Conservation (phyloP, 2,329 filamentous ascomycete genomes). For the Ophiocordyceps camponoti-saundersi region DNA sequence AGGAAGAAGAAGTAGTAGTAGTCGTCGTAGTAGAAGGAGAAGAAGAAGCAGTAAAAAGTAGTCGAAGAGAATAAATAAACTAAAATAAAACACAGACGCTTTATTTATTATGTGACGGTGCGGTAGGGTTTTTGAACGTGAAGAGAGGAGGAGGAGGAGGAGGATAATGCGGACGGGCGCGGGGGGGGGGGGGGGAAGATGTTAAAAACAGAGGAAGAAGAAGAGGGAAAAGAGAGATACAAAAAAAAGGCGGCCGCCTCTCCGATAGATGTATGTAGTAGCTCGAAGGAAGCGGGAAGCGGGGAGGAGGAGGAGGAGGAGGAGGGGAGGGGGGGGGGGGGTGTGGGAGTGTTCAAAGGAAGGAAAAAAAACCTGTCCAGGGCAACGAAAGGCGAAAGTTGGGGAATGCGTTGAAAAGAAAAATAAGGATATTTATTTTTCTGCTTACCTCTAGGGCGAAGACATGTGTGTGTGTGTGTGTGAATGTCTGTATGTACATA, state of each 20-base stretch:
- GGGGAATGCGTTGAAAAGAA: slow-evolving; percentile 5
- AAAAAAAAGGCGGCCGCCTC: background rate
- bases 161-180: background rate
- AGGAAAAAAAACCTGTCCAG: background rate
- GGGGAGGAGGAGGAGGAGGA: too few species aligned
- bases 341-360: background rate
- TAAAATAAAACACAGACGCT: background rate
- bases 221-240: background rate
- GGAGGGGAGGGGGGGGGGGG: too few species aligned
- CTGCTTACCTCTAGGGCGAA: slow-evolving; percentile 10
- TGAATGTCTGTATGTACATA: too few species aligned
- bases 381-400: background rate
- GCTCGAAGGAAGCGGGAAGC: too few species aligned
- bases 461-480: too few species aligned
- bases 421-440: slow-evolving; percentile 7
- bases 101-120: background rate
- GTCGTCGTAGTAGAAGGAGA: too few species aligned
- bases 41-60: too few species aligned
- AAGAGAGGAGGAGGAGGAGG: background rate
- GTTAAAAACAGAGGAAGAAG: background rate
- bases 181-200: background rate
- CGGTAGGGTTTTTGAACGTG: background rate
- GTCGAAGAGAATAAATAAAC: too few species aligned
- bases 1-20: too few species aligned
- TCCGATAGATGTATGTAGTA: background rate